Base-by-base conservation (phyloP, 257 asterid species). In the Lycium ferocissimum region DNA sequence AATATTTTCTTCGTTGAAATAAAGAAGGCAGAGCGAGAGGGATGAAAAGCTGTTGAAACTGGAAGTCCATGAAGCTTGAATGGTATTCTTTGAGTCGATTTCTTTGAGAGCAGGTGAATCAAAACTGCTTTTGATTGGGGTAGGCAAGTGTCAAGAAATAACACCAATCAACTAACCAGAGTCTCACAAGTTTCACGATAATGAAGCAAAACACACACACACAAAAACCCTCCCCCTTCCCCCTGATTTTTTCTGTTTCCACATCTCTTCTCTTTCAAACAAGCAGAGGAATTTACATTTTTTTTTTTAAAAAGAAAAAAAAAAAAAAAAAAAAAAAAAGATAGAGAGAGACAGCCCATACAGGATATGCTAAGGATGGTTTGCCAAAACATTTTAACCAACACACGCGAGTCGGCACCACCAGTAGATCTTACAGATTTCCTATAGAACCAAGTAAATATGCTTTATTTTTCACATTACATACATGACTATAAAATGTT, bases 31-130 rank as follows among this genome's bases (percentile, higher is more conserved):
- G 98, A 95, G 72, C 97, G 97, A 26, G 94, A 91, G 15, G 99
- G 99, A 89, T 97, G 99, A 85, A 97, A 97, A 85, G 96, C 92
- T 57, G 94, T 88, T 76, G 98, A 86, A 86, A 97, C 99, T 33
- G 98, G 96, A 85, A 95, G 91, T 56, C 99, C 99, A 83, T 92
- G 95, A 75, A 94, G 91, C 92, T 92, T 95, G 92, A 94, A 95
- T 75, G 98, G 98, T 84, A 94, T 83, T 78, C 91, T 91, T 78
- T 95, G 99, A 7, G 97, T 92, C 79, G 81, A 86, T 83, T 87
- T 89, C 91, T 92, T 97, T 47, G 98, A 93, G 83, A 97, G 92
- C 83, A 92, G 93, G 84, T 97, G 99, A 88, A 97, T 90, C 87
- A 93, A 85, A 87, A 94, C 94, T 22, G 99, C 90, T 87, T 88